phyloP scores from a whole-genome alignment of 768 basidiomycete species.

The Mrakia frigida region DNA sequence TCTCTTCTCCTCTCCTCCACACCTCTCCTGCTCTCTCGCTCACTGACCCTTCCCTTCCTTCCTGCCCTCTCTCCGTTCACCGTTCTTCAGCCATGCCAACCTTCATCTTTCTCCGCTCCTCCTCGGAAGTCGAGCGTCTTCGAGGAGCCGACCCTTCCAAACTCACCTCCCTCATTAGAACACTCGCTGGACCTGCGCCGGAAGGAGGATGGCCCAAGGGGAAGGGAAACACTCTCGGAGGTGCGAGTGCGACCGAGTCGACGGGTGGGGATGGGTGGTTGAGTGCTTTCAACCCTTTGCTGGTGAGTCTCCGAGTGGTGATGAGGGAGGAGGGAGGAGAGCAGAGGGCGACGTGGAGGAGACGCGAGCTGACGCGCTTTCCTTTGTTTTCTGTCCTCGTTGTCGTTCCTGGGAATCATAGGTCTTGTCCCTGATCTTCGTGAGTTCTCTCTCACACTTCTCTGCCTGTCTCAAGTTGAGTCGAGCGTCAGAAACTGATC shows the following conservation, averaged over 20 bases:
- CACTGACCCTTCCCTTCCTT: background rate
- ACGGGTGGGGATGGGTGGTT: background rate
- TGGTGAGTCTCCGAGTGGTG: background rate
- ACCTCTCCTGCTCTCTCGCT: background rate
- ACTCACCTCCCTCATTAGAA: slow-evolving; percentile 25
- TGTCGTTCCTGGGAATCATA: background rate
- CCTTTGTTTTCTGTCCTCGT: background rate
- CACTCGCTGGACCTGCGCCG: slow-evolving; percentile 6
- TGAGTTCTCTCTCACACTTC: background rate
- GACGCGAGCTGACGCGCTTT: background rate
- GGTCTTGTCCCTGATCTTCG: slow-evolving; percentile 24
- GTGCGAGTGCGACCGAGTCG: background rate
- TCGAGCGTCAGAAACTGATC: background rate
- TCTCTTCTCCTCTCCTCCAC: background rate
- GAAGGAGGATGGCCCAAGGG: slow-evolving; percentile 29
- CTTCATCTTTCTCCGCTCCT: slow-evolving; percentile 27
- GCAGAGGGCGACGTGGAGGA: background rate
- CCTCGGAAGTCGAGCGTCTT: slow-evolving; percentile 16
- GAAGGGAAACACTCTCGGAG: slow-evolving; percentile 21
- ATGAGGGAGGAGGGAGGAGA: background rate
- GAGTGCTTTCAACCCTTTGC: slow-evolving; percentile 17
- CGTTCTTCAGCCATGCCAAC: slow-evolving; percentile 24
- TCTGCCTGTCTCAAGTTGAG: too few species aligned
- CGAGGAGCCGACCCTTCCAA: slow-evolving; percentile 25
- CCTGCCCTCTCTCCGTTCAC: background rate